Evolutionary conservation across 306 rosid genomes (phyloP).

Genomic region (Gillenia trifoliata): DNA sequence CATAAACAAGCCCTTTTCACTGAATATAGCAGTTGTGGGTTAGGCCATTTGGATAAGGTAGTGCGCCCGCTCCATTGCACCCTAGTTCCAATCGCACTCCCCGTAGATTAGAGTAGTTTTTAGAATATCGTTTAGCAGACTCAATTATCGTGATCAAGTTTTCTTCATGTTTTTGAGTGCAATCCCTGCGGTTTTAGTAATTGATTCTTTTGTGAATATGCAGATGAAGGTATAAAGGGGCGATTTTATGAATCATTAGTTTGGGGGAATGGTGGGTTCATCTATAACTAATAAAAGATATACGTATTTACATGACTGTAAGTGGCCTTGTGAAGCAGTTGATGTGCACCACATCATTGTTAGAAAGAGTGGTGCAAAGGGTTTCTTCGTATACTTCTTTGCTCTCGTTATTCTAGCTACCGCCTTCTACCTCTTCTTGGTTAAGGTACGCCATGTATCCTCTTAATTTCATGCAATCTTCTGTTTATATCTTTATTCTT

Average conservation of each 20-base stretch:
- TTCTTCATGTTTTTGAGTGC: neutral
- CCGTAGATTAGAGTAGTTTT: neutral
- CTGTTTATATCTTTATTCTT: neutral
- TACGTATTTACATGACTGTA: conserved; percentile 49
- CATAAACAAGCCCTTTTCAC: neutral
- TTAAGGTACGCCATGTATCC: conserved; percentile 34
- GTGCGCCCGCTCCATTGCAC: neutral
- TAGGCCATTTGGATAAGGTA: neutral
- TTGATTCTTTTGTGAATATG: conserved; percentile 2
- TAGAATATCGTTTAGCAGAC: too few relatives aligned
- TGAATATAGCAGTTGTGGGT: neutral
- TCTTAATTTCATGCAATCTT: neutral
- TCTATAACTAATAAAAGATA: conserved; percentile 48
- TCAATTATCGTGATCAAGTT: neutral
- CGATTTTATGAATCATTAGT: conserved; percentile 6
- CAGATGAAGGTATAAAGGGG: conserved; percentile 22
- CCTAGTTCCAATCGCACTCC: neutral
- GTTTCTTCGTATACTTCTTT: conserved; percentile 32
- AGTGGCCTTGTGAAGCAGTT: conserved; percentile 48
- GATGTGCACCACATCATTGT: conserved; percentile 62
- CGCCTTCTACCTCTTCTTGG: conserved; percentile 35
- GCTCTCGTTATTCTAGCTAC: conserved; percentile 47
- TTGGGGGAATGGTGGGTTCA: conserved; percentile 47
- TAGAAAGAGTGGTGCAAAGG: conserved; percentile 35
- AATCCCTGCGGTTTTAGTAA: neutral